These are phyloP conservation scores for Rhodotorula sp. DNA, from an alignment of 1,284 basidiomycete species.

Conservation along the genomic window DNA sequence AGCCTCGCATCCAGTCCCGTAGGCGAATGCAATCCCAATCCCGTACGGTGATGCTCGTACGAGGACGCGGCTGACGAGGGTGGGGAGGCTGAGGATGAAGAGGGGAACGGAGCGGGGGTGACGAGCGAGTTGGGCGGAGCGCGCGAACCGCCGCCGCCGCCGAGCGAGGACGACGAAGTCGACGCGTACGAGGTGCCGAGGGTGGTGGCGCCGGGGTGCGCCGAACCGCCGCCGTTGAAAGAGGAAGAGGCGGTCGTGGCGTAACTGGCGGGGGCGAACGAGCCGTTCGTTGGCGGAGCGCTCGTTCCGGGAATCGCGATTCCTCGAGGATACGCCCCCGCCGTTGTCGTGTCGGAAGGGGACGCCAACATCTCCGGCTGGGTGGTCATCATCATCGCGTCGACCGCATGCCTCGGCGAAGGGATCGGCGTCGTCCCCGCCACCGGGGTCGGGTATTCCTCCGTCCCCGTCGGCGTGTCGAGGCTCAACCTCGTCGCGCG, in stretches of 20 bases:
- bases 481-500: conserved; percentile 59
- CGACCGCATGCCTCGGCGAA: conserved; percentile 12
- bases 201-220: background rate
- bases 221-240: background rate
- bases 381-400: conserved; percentile 7
- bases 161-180: background rate
- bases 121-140: conserved; percentile 8
- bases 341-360: no score
- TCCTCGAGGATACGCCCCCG: background rate
- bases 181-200: conserved; percentile 20
- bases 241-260: conserved; percentile 16
- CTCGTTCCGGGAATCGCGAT: conserved; percentile 8
- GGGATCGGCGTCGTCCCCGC: conserved; percentile 11
- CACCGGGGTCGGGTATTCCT: conserved; percentile 10
- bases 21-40: background rate
- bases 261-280: conserved; percentile 15
- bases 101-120: background rate
- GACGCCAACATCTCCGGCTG: no score
- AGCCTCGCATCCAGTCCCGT: background rate
- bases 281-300: background rate
- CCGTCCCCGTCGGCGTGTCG: conserved; percentile 46
- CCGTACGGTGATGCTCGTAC: background rate
- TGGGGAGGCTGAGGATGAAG: background rate
- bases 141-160: background rate
- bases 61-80: background rate